Evolutionary conservation across 1,284 basidiomycete genomes (phyloP).

Genomic region (Ceratobasidium sp.): DNA sequence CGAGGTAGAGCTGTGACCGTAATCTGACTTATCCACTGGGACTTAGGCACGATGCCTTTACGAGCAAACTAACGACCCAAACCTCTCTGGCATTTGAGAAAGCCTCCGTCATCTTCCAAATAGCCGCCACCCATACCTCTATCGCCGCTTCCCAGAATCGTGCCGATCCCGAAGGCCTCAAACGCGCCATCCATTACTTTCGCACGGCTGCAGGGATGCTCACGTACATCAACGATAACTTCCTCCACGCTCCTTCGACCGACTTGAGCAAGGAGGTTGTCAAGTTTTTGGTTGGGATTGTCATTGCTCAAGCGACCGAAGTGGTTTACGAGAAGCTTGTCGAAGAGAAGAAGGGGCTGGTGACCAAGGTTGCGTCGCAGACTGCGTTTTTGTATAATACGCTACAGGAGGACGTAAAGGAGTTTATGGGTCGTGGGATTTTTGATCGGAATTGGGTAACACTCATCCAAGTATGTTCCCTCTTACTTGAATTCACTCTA

Average conservation of each 20-base stretch:
- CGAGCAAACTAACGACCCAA: conserved; percentile 91
- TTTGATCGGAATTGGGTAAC: conserved; percentile 97
- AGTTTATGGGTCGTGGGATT: conserved; percentile 95
- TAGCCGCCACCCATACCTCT: conserved; percentile 92
- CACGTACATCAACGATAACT: conserved; percentile 99
- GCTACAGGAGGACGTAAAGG: conserved; percentile 91
- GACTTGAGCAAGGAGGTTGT: conserved; percentile 95
- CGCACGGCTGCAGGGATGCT: conserved; percentile 97
- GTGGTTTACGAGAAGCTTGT: conserved; percentile 96
- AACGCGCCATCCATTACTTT: conserved; percentile 94
- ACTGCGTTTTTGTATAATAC: conserved; percentile 84
- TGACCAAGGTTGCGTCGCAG: conserved; percentile 90
- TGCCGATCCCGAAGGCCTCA: conserved; percentile 93
- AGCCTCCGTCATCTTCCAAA: conserved; percentile 97
- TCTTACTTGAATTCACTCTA: too few relatives aligned
- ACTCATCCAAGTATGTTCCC: conserved; percentile 75
- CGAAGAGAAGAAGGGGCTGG: conserved; percentile 89
- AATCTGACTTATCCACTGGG: background rate
- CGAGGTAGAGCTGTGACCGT: conserved; percentile 46
- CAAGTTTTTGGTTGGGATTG: conserved; percentile 89
- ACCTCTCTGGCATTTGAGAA: conserved; percentile 98
- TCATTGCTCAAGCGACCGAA: conserved; percentile 94
- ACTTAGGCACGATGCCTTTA: conserved; percentile 92
- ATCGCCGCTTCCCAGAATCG: conserved; percentile 87
- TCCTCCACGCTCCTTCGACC: conserved; percentile 97